Evolutionary conservation across 2,329 filamentous ascomycete genomes (phyloP), one percentile per base, ranked within the genome.

Genomic region (Thermothelomyces thermophilus): DNA sequence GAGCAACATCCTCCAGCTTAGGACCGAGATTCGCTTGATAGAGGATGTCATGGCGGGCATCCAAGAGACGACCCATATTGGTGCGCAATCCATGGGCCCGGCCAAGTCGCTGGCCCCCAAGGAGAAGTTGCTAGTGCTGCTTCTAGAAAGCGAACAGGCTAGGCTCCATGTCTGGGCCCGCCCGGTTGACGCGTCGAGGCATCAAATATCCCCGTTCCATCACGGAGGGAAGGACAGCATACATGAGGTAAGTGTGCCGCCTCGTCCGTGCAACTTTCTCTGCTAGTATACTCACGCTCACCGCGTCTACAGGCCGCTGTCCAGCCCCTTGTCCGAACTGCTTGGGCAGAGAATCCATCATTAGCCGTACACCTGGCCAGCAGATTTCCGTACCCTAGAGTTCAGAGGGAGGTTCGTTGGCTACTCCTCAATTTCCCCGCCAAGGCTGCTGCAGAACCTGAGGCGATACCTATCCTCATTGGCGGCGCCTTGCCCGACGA

Each of bases 1-100:
- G 50, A 93, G 91, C 60, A 98, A 96, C 64, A 80, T 87, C 42
- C 71, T 98, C 14, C 93, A 98, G 64, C 74, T 97, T 45, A 97
- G 95, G 71, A 91, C 94, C 0, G 93, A 99, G 68, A 81, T 89
- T 30, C 85, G 86, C 57, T 73, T 95, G 16, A 77, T 97, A 34
- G 76, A 77, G 6, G 90, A 96, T 63, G 83, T 96, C 31, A 73
- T 84, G 42, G 66, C 70, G 10, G 79, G 83, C 13, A 69, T 98
- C 54, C 81, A 82, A 55, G 74, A 71, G 2, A 77, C 90, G 10
- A 73, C 79, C 1, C 73, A 73, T 52, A 79, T 87, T 31, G 84
- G 80, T 3, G 66, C 71, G 1, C 69, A 74, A 34, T 62, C 71
- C 51, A 65, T 71, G 1, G 75, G 77, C 30, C 75, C 77, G 6